Percentiles rank a stretch among this genome's conserved stretches.
These are phyloP conservation scores for Eragrostis nindensis DNA, from an alignment of 176 grass and related monocot genomes.

Conservation along the genomic window DNA sequence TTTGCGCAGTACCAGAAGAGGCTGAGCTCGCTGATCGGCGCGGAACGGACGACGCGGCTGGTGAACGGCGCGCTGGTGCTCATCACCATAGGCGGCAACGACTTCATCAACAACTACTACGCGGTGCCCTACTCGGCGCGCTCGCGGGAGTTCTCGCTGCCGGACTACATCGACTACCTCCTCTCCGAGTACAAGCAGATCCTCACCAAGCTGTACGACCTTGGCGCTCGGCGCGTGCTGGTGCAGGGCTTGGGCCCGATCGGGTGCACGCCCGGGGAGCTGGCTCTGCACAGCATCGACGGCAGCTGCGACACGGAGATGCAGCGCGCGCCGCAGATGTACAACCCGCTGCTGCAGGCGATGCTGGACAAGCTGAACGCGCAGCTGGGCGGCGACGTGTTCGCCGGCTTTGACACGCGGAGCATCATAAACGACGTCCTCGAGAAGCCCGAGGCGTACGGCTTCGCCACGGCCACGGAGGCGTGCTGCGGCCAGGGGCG, in stretches of 20 bases:
- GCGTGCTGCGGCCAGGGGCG: slow-evolving; percentile 85
- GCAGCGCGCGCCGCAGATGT: slow-evolving; percentile 55
- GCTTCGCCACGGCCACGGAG: slow-evolving; percentile 53
- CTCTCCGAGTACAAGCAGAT: slow-evolving; percentile 77
- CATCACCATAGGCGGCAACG: slow-evolving; percentile 83
- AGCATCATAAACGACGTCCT: slow-evolving; percentile 70
- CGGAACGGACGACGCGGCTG: slow-evolving; percentile 13
- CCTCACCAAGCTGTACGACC: slow-evolving; percentile 50
- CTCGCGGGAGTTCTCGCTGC: slow-evolving; percentile 77
- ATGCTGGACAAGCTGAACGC: slow-evolving; percentile 55
- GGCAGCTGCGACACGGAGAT: slow-evolving; percentile 78
- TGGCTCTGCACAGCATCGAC: slow-evolving; percentile 59
- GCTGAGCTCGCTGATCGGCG: slow-evolving; percentile 50
- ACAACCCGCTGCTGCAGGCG: slow-evolving; percentile 61
- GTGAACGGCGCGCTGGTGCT: slow-evolving; percentile 58
- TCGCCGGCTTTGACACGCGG: slow-evolving; percentile 57
- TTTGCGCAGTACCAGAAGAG: slow-evolving; percentile 84
- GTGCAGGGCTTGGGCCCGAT: slow-evolving; percentile 78
- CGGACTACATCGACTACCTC: slow-evolving; percentile 69
- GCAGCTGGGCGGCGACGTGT: slow-evolving; percentile 45
- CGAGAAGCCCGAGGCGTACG: slow-evolving; percentile 42
- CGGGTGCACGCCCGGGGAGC: slow-evolving; percentile 82
- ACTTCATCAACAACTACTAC: slow-evolving; percentile 99
- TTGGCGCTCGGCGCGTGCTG: slow-evolving; percentile 61
- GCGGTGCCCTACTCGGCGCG: slow-evolving; percentile 68